Base-by-base conservation (phyloP, 208 protist genomes). In the Crithidia expoeki region DNA sequence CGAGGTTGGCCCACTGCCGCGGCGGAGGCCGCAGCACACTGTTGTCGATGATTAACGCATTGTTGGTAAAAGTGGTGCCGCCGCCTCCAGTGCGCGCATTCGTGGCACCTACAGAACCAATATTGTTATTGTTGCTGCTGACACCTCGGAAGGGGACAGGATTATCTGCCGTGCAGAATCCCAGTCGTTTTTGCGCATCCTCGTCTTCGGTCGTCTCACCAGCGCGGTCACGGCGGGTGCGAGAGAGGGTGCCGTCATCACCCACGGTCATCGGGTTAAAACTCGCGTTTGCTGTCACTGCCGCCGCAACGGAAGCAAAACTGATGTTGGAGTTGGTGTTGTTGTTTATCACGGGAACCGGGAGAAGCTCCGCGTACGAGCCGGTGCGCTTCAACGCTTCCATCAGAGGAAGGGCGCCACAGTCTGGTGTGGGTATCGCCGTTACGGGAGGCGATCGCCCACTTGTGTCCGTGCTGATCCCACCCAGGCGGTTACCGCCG, bases 371-470 rank as follows among this genome's bases (percentile, higher is more conserved):
- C 49, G 64, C 50, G 51, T 77, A 77, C n/a, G 64, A 68, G 27
- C 72, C 72, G 28, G 49, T 77, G 23, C 57, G 56, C 49, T 63
- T 53, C 47, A 77, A 58, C 21, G 56, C 72, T 16, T 77, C 56
- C 58, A 77, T 77, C 16, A 76, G 61, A 14, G 57, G 61, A n/a
- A 74, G 61, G 12, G 53, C 50, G 1, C 58, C 72, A 32, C 36
- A 66, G 27, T 77, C 59, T 9, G 75, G 46, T 11, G 69, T 50
- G 1, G 59, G 60, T 12, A 44, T 23, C 21, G 56, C 60, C 42
- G 57, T 42, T 0, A 49, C 27, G 9, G 71, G 32, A 2, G 47
- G 32, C 34, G 55, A 38, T 28, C 33, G 27, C 2, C 55, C 57
- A 30, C 59, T 59, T 10, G 44, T 65, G 33, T 66, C 61, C 9